Percentiles rank a stretch among this genome's conserved stretches.
Evolutionary conservation across 2,329 filamentous ascomycete genomes (phyloP).

Genomic region (Sporothrix euskadiensis): DNA sequence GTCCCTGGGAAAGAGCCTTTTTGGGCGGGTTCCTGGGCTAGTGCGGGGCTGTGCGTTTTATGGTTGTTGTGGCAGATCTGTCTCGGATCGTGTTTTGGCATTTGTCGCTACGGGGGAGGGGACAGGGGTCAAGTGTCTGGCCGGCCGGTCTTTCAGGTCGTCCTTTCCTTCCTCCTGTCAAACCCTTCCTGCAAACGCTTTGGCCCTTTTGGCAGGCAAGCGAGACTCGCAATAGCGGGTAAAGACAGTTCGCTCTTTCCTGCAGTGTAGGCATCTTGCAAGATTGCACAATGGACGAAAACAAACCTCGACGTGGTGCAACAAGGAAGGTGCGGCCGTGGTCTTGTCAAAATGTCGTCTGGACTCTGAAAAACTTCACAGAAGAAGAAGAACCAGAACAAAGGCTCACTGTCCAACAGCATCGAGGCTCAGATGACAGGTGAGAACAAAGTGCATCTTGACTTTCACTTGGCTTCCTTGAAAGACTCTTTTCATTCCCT

Average conservation of each 20-base stretch:
- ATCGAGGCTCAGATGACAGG: background rate
- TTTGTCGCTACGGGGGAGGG: slow-evolving; percentile 30
- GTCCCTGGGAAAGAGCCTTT: background rate
- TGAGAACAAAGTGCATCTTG: background rate
- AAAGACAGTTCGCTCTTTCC: background rate
- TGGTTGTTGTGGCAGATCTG: slow-evolving; percentile 49
- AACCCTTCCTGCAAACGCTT: slow-evolving; percentile 5
- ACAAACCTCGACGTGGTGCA: background rate
- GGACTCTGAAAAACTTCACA: background rate
- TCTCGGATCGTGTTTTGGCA: slow-evolving; percentile 53
- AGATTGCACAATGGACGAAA: background rate
- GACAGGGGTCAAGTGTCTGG: slow-evolving; percentile 16
- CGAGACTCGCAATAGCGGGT: background rate
- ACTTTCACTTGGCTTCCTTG: background rate
- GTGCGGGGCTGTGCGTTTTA: slow-evolving; percentile 17
- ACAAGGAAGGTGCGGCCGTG: slow-evolving; percentile 2
- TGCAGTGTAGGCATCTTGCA: background rate
- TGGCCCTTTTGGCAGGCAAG: background rate
- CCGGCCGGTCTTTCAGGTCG: background rate
- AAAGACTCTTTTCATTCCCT: background rate
- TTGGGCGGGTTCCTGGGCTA: background rate
- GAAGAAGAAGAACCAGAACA: too few relatives aligned
- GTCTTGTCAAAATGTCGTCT: slow-evolving; percentile 11
- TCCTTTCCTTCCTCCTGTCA: slow-evolving; percentile 2
- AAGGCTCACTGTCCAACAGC: background rate